Evolutionary conservation across 129 eudicot species (phyloP), one percentile per base, ranked within the genome.

Genomic region (Daucus carota): DNA sequence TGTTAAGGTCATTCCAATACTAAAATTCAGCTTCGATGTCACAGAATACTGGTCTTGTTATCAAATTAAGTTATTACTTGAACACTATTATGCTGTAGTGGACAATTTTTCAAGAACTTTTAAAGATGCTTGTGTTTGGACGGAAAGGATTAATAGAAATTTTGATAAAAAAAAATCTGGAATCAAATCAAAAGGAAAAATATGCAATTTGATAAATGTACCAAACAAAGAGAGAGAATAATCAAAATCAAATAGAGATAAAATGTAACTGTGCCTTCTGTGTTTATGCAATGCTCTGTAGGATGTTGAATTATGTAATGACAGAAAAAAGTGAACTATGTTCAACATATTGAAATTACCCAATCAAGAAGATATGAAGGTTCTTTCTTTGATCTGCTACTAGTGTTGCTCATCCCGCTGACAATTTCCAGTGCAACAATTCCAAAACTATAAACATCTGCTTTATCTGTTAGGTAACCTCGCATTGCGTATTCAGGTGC

Each of bases 401-500:
- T 74, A 1, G 77, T 87, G 77, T 84, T 87, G 80, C 83, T 80
- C 60, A 73, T 82, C 29, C 92, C 92, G 54, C 85, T 75, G 17
- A 84, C 84, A 62, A 87, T 83, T 76, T 87, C 92, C 65, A 87
- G 26, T 10, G 76, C 81, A 11, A 87, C 83, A 47, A 87, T 74
- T 57, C 92, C 92, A 72, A 82, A 87, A 69, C 92, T 87, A 78
- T 87, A 87, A 5, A 87, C 92, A 75, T 87, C 92, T 45, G 88
- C 92, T 84, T 87, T 87, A 67, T 82, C 80, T 2, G 88, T 84
- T 31, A 87, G 78, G 79, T 84, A 66, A 63, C 92, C 92, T 60
- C 85, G 46, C 83, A 84, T 76, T 42, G 92, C 92, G 69, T 87
- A 87, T 80, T 87, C 92, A 29, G 92, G 92, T 15, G 92, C 88